These are phyloP conservation scores for Fagus sylvatica DNA, from an alignment of 306 rosid genomes.

Conservation along the genomic window DNA sequence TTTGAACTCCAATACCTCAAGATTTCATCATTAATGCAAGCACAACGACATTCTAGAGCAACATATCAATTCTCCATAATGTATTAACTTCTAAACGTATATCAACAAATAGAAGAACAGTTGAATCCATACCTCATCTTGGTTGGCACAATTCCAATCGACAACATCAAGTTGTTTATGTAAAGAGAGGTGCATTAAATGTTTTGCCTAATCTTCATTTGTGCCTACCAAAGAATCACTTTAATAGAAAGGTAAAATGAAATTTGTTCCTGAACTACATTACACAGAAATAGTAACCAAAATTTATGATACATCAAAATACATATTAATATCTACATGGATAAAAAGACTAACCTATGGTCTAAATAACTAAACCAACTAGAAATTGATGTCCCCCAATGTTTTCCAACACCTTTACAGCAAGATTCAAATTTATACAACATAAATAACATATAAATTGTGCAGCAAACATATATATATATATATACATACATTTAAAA, in stretches of 20 bases:
- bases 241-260: not conserved
- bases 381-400: too few relatives aligned
- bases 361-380: too few relatives aligned
- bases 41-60: not conserved
- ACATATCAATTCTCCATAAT: not conserved
- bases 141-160: constrained; percentile 79
- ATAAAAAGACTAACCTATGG: not conserved
- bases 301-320: not conserved
- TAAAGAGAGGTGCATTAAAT: constrained; percentile 64
- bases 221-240: constrained; percentile 44
- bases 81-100: constrained; percentile 3
- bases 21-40: not conserved
- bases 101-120: constrained; percentile 6
- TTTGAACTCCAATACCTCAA: too few relatives aligned
- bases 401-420: too few relatives aligned
- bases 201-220: constrained; percentile 68
- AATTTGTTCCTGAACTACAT: not conserved
- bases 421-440: too few relatives aligned
- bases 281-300: not conserved
- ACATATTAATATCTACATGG: too few relatives aligned
- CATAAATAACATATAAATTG: too few relatives aligned
- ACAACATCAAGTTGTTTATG: constrained; percentile 64
- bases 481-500: too few relatives aligned
- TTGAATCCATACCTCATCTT: constrained; percentile 64
- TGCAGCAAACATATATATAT: too few relatives aligned